These are phyloP conservation scores for Thraustotheca clavata DNA, from an alignment of 352 stramenopile species.

Conservation along the genomic window DNA sequence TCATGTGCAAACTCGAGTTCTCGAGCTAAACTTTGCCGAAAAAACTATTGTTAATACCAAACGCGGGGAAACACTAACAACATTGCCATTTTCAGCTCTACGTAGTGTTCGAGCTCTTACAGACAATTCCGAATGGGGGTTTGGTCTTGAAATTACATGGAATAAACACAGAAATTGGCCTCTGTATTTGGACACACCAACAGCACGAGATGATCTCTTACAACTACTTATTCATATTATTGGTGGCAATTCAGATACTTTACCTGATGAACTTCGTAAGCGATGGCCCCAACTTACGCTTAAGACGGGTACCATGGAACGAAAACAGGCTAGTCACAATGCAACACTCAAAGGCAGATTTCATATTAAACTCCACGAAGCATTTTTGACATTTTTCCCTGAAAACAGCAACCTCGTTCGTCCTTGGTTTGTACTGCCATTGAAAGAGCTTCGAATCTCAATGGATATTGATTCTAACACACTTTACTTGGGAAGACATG, in stretches of 20 bases:
- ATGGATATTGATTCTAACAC: slow-evolving; percentile 57
- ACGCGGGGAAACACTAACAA: slow-evolving; percentile 65
- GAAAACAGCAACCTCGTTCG: slow-evolving; percentile 42
- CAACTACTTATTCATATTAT: slow-evolving; percentile 59
- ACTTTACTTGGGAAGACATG: slow-evolving; percentile 51
- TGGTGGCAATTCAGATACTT: slow-evolving; percentile 40
- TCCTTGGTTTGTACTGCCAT: slow-evolving; percentile 71
- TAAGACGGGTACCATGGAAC: slow-evolving; percentile 61
- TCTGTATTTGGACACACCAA: slow-evolving; percentile 64
- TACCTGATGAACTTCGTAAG: slow-evolving; percentile 54
- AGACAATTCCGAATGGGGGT: slow-evolving; percentile 32
- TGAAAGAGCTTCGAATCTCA: slow-evolving; percentile 55
- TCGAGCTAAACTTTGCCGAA: slow-evolving; percentile 82
- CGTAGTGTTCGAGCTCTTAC: slow-evolving; percentile 27
- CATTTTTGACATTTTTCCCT: slow-evolving; percentile 70
- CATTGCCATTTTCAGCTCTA: slow-evolving; percentile 67
- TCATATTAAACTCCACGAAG: slow-evolving; percentile 71
- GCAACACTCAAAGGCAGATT: slow-evolving; percentile 66
- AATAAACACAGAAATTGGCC: slow-evolving; percentile 58
- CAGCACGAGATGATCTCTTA: slow-evolving; percentile 63
- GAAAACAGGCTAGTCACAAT: slow-evolving; percentile 38
- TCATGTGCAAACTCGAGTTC: slow-evolving; percentile 70
- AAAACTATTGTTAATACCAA: slow-evolving; percentile 74
- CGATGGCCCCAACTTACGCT: slow-evolving; percentile 59
- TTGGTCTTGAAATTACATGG: slow-evolving; percentile 63